Conservation (phyloP, 306 rosid species). For the Datisca glomerata region DNA sequence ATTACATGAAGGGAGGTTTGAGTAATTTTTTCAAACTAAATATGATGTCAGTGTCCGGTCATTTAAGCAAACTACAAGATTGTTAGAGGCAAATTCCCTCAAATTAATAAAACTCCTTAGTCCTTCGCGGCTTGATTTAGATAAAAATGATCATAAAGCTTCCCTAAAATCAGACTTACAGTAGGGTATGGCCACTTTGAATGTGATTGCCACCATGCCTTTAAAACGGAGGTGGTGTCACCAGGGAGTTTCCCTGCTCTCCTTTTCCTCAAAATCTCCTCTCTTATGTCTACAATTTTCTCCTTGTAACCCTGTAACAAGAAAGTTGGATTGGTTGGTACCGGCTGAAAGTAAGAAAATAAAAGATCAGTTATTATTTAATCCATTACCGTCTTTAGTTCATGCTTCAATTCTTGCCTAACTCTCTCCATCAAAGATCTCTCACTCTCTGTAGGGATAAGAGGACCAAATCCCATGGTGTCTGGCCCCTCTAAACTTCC, state of each 20-base stretch:
- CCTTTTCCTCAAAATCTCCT: conserved; percentile 94
- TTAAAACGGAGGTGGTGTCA: conserved; percentile 91
- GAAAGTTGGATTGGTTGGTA: background rate
- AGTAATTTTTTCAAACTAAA: too few species aligned
- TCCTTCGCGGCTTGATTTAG: too few species aligned
- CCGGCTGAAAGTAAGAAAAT: background rate
- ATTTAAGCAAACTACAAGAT: too few species aligned
- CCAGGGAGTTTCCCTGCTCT: conserved; percentile 99
- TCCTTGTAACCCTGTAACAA: conserved; percentile 71
- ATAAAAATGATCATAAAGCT: too few species aligned
- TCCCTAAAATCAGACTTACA: conserved; percentile 31
- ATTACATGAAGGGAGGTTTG: too few species aligned
- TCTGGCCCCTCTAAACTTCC: conserved; percentile 70
- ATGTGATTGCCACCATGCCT: conserved; percentile 97
- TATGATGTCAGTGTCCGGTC: too few species aligned
- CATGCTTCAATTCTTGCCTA: conserved; percentile 92
- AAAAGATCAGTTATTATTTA: conserved; percentile 3
- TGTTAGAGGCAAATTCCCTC: too few species aligned
- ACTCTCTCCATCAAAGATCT: conserved; percentile 98
- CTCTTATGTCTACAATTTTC: conserved; percentile 92
- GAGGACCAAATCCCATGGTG: conserved; percentile 96
- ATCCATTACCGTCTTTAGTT: conserved; percentile 59
- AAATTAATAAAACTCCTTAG: too few species aligned
- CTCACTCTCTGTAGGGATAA: conserved; percentile 89
- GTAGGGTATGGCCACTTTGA: conserved; percentile 99